Base-by-base conservation (phyloP, 768 basidiomycete species). In the Rhizopogon vesiculosus region DNA sequence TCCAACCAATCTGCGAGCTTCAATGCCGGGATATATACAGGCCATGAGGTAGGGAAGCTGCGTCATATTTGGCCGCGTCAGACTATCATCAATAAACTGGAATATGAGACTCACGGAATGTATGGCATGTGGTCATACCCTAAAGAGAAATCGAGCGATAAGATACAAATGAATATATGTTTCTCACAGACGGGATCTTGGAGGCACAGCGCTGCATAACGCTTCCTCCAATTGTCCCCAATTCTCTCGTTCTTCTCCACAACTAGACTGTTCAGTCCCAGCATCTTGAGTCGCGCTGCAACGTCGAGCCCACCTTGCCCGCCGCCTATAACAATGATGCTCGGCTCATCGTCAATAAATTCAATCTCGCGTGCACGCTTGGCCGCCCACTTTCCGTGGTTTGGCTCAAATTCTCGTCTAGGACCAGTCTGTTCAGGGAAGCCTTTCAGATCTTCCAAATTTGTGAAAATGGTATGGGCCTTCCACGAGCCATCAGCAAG, bases 1-100 rank as follows among this genome's bases (percentile, higher is more conserved):
- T 87, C 86, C 3, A 89, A 74, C 84, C 84, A 87, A 56, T 83
- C 80, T 0, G 85, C 86, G 13, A 88, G 66, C 78, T 85, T 62
- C 44, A 60, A 19, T 13, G 84, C 83, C 3, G 83, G 3, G 76
- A n/a, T 74, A 48, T 74, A 85, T 5, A 81, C 77, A 0, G 82
- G 83, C 84, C 84, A 85, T 15, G 76, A 77, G 1, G 75, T 59
- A 5, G 83, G 85, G 67, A 84, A 85, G 22, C 82, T 83, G 33
- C 25, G 5, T 12, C 2, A 1, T 5, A n/a, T n/a, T n/a, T n/a
- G n/a, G n/a, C n/a, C n/a, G n/a, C n/a, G 41, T 49, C 18, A 18
- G 25, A 5, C 3, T 29, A 19, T n/a, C 42, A 51, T 40, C 7
- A 3, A 33, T 3, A 6, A 39, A 7, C 19, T 25, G 25, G 10